These are phyloP conservation scores for Xylaria curta DNA, from an alignment of 495 filamentous ascomycete genomes.

Conservation along the genomic window DNA sequence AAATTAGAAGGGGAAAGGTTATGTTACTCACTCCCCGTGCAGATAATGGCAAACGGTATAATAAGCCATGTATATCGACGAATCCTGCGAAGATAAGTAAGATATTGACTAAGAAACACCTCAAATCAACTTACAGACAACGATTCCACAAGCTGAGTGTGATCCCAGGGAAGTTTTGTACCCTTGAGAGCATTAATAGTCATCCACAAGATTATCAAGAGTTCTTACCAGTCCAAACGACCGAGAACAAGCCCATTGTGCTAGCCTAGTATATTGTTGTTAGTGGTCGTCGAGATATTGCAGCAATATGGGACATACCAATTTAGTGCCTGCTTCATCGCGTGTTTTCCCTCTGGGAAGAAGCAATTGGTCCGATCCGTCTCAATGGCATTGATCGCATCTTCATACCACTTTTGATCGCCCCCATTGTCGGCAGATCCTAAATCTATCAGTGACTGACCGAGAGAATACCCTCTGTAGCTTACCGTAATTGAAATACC, in stretches of 20 bases:
- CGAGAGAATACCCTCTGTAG: not conserved
- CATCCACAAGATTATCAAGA: not conserved
- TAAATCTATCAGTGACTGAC: constrained; percentile 36
- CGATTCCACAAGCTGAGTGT: constrained; percentile 88
- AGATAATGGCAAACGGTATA: constrained; percentile 93
- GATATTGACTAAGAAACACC: not conserved
- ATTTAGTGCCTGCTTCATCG: constrained; percentile 70
- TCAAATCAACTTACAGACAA: constrained; percentile 55
- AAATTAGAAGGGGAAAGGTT: not conserved
- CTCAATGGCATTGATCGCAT: constrained; percentile 76
- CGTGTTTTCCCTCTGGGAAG: constrained; percentile 28
- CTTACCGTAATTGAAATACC: constrained; percentile 87
- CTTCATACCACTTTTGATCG: constrained; percentile 38
- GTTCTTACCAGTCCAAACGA: constrained; percentile 76
- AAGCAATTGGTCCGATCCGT: constrained; percentile 84
- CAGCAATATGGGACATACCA: constrained; percentile 50
- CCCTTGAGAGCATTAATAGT: constrained; percentile 39
- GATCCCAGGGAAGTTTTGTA: constrained; percentile 95
- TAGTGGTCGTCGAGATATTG: not conserved
- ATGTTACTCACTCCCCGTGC: constrained; percentile 58
- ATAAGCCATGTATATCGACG: constrained; percentile 95
- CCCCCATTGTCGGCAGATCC: constrained; percentile 10
- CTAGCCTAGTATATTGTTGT: constrained; percentile 57
- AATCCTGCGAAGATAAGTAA: constrained; percentile 55
- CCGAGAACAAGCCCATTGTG: constrained; percentile 92